Evolutionary conservation across 2,329 filamentous ascomycete genomes (phyloP), one percentile per base, ranked within the genome.

Genomic region (Trichophyton simii): DNA sequence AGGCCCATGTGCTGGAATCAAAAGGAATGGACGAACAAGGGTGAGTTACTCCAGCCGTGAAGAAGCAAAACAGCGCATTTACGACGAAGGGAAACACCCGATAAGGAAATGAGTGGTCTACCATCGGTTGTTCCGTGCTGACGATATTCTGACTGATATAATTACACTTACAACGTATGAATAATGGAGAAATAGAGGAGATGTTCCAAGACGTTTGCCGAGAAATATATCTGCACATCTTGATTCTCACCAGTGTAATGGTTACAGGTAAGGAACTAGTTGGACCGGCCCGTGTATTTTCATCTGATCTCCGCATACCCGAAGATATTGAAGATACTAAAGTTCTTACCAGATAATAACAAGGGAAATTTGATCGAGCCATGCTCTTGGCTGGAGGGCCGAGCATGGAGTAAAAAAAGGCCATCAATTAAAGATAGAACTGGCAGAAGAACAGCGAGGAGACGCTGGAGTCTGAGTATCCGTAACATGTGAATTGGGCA

Each of bases 261-360:
- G 28, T 52, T 34, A 55, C 52, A 55, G 52, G 28, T 55, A 38
- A 28, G 31, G n/a, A 36, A 55, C 31, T 34, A 55, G 52, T 55
- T 55, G 52, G 52, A n/a, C 25, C 52, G 52, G 52, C 52, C 52
- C 52, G 52, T 55, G 52, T 34, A 55, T 36, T 18, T 36, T 55
- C 28, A 18, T 36, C 28, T 34, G 28, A 34, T 55, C 52, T 20
- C 48, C 48, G 48, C 48, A 54, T 54, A 15, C 48, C 48, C 48
- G 48, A 54, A 54, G 22, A 54, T 48, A 18, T 9, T 20, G n/a
- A 8, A 38, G 8, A 11, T 11, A 13, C 34, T 13, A 38, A 38
- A 38, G 6, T 31, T 31, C 34, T 38, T 38, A 38, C 28, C 28
- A 31, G 28, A 31, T 28, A 13, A 38, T 38, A 38, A 38, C 9